These are phyloP conservation scores for Sporisorium exsertum DNA, from an alignment of 1,284 basidiomycete species.

Conservation along the genomic window DNA sequence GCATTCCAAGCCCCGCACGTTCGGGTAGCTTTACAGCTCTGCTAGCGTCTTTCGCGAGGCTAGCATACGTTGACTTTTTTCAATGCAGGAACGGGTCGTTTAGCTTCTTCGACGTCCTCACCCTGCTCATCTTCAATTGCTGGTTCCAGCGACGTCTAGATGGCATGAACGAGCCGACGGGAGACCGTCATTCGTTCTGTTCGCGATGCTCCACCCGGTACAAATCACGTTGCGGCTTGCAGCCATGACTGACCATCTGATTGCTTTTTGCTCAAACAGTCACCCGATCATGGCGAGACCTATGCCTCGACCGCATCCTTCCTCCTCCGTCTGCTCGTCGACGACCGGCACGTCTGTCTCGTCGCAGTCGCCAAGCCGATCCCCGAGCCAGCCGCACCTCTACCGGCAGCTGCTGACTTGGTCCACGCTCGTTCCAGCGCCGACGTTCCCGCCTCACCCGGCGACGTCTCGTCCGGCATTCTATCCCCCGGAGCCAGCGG, in stretches of 20 bases:
- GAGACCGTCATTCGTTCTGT: not conserved
- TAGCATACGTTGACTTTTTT: not conserved
- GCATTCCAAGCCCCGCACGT: not conserved
- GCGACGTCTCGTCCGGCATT: slow-evolving; percentile 7
- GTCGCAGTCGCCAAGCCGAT: slow-evolving; percentile 62
- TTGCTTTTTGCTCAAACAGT: slow-evolving; percentile 17
- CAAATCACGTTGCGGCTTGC: not conserved
- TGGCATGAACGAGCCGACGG: not conserved
- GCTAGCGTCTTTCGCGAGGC: not conserved
- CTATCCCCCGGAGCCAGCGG: slow-evolving; percentile 4
- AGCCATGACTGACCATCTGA: not conserved
- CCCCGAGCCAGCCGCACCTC: slow-evolving; percentile 43
- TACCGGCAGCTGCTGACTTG: slow-evolving; percentile 21
- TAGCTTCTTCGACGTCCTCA: not conserved
- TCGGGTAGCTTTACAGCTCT: not conserved
- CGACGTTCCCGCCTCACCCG: slow-evolving; percentile 2
- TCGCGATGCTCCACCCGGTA: not conserved
- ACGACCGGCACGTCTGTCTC: slow-evolving; percentile 62
- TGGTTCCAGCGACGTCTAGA: not conserved
- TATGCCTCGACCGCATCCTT: slow-evolving; percentile 61
- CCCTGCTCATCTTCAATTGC: not conserved
- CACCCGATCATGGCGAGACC: slow-evolving; percentile 53
- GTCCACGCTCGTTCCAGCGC: not conserved
- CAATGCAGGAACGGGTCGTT: not conserved
- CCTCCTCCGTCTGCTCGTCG: slow-evolving; percentile 61